Percentiles rank a stretch among this genome's conserved stretches.
Evolutionary conservation across 2,329 filamentous ascomycete genomes (phyloP).

Genomic region (Dothideomycetes sp.): DNA sequence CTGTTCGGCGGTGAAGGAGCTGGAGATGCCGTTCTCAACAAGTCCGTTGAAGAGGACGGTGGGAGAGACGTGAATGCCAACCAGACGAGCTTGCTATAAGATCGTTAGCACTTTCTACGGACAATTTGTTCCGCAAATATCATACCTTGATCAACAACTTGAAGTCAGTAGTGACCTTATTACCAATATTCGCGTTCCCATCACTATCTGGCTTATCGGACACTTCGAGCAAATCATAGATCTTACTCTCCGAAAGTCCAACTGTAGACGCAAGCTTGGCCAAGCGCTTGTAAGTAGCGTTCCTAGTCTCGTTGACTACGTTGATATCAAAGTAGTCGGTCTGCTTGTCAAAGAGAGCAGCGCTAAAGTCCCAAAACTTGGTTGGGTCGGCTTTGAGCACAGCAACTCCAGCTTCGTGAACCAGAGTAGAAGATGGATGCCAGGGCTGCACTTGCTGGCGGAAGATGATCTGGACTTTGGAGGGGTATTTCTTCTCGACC

Average conservation of each 20-base stretch:
- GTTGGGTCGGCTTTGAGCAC: slow-evolving; percentile 59
- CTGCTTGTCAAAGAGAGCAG: slow-evolving; percentile 58
- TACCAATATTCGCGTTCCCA: slow-evolving; percentile 65
- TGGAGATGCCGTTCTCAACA: slow-evolving; percentile 67
- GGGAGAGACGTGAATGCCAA: slow-evolving; percentile 81
- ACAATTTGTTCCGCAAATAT: too few species aligned
- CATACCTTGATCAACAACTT: slow-evolving; percentile 72
- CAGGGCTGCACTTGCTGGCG: slow-evolving; percentile 89
- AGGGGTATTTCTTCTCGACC: slow-evolving; percentile 49
- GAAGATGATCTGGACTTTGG: slow-evolving; percentile 64
- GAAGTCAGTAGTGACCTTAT: slow-evolving; percentile 72
- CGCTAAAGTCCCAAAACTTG: slow-evolving; percentile 72
- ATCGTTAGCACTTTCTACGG: slow-evolving; percentile 1
- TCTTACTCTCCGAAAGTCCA: slow-evolving; percentile 57
- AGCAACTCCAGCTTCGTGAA: slow-evolving; percentile 74
- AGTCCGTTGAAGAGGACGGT: slow-evolving; percentile 84
- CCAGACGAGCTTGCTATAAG: slow-evolving; percentile 52
- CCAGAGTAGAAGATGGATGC: slow-evolving; percentile 61
- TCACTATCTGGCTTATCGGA: slow-evolving; percentile 54
- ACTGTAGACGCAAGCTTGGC: slow-evolving; percentile 60
- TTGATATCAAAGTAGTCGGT: slow-evolving; percentile 72
- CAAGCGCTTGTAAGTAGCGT: slow-evolving; percentile 70
- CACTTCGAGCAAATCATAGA: slow-evolving; percentile 61
- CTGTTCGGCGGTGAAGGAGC: slow-evolving; percentile 65
- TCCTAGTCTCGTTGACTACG: slow-evolving; percentile 74